Evolutionary conservation across 2,329 filamentous ascomycete genomes (phyloP).

Genomic region (Neofusicoccum sp.): DNA sequence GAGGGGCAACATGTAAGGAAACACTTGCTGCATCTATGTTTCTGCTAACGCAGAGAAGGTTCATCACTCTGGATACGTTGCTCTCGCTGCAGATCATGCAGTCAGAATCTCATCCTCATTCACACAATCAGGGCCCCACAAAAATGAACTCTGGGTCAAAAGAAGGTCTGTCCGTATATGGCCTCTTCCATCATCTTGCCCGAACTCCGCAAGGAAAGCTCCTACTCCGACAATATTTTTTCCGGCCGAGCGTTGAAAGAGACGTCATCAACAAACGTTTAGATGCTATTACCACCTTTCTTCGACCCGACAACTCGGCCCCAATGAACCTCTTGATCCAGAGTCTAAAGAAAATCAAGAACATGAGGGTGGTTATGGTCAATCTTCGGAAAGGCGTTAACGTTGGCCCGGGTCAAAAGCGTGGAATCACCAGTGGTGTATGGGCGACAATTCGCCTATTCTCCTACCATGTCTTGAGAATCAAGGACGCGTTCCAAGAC

Average conservation of each 20-base stretch:
- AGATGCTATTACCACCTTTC: slow-evolving; percentile 64
- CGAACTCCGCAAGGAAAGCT: slow-evolving; percentile 75
- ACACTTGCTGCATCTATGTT: no score
- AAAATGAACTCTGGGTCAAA: slow-evolving; percentile 64
- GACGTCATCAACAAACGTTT: slow-evolving; percentile 70
- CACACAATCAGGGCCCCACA: slow-evolving; percentile 69
- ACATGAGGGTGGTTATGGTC: slow-evolving; percentile 66
- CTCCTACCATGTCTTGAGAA: slow-evolving; percentile 65
- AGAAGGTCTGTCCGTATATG: slow-evolving; percentile 80
- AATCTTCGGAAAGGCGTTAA: slow-evolving; percentile 78
- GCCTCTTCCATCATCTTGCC: slow-evolving; percentile 72
- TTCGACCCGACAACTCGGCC: slow-evolving; percentile 65
- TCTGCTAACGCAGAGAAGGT: slow-evolving; percentile 53
- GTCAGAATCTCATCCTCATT: slow-evolving; percentile 78
- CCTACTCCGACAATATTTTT: slow-evolving; percentile 73
- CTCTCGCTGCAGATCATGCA: slow-evolving; percentile 81
- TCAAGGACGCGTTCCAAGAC: slow-evolving; percentile 63
- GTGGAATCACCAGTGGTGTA: slow-evolving; percentile 62
- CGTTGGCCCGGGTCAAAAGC: slow-evolving; percentile 47
- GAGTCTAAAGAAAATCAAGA: slow-evolving; percentile 68
- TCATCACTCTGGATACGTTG: slow-evolving; percentile 78
- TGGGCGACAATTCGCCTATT: slow-evolving; percentile 76
- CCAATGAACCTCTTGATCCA: slow-evolving; percentile 56
- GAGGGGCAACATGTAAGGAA: slow-evolving; percentile 55
- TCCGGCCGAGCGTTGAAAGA: slow-evolving; percentile 72